These are phyloP conservation scores for Nematocida ausubeli DNA, from an alignment of 371 early-diverging fungal species.

Conservation along the genomic window DNA sequence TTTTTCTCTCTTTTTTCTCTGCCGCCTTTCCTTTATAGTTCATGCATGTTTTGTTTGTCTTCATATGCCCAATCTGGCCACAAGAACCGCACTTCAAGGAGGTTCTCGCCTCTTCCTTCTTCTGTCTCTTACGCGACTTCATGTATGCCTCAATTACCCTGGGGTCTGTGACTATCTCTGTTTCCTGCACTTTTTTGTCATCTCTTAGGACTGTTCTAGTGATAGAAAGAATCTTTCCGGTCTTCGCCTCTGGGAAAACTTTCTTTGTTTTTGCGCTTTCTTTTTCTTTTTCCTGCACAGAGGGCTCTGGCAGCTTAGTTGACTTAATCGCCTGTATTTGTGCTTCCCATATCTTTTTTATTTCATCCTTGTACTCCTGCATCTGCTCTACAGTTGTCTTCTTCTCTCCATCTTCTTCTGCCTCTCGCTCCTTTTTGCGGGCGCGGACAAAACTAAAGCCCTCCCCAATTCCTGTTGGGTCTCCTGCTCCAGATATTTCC, in stretches of 20 bases:
- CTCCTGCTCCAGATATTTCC: slow-evolving; percentile 65
- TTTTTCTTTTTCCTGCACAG: slow-evolving; percentile 69
- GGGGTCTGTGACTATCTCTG: slow-evolving; percentile 63
- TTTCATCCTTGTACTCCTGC: slow-evolving; percentile 47
- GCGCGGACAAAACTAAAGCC: slow-evolving; percentile 93
- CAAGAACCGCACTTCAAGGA: slow-evolving; percentile 67
- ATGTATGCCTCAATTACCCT: slow-evolving; percentile 67
- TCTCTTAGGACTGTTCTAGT: slow-evolving; percentile 59
- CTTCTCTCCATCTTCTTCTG: slow-evolving; percentile 48
- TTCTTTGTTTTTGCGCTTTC: slow-evolving; percentile 78
- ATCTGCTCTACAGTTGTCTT: slow-evolving; percentile 41
- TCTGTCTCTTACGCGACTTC: slow-evolving; percentile 63
- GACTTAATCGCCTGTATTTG: slow-evolving; percentile 27
- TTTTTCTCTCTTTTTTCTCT: slow-evolving; percentile 59
- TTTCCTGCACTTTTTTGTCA: slow-evolving; percentile 42
- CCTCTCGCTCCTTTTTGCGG: slow-evolving; percentile 76
- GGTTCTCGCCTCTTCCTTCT: slow-evolving; percentile 63
- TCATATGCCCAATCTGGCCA: slow-evolving; percentile 69
- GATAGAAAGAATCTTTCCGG: slow-evolving; percentile 57
- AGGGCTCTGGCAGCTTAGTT: slow-evolving; percentile 71
- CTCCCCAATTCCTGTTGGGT: slow-evolving; percentile 88
- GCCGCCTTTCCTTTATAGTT: slow-evolving; percentile 64
- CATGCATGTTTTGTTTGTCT: slow-evolving; percentile 68
- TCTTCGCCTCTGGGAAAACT: slow-evolving; percentile 69
- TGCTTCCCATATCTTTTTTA: slow-evolving; percentile 60